Conservation (phyloP, 768 basidiomycete genomes). For the Cantharellus anzutake region DNA sequence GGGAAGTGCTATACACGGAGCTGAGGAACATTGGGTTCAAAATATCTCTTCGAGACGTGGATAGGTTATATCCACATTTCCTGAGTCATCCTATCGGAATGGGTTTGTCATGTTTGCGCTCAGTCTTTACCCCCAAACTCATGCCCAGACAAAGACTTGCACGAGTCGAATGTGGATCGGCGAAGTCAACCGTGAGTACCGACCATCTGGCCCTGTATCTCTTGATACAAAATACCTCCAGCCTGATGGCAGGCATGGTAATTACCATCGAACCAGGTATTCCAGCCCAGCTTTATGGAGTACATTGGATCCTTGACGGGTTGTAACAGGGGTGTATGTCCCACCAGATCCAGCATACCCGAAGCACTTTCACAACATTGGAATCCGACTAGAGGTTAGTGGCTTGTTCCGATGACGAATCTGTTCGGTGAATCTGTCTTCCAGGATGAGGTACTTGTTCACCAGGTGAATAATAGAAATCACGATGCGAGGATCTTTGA, state of each 20-base stretch:
- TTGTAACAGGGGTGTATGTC: conserved; percentile 56
- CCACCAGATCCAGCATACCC: conserved; percentile 66
- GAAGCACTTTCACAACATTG: conserved; percentile 74
- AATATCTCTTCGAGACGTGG: conserved; percentile 39
- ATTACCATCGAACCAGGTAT: conserved; percentile 79
- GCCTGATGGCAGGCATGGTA: conserved; percentile 71
- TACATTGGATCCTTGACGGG: neutral
- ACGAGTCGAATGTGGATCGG: conserved; percentile 37
- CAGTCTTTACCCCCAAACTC: neutral
- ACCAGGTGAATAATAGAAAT: conserved; percentile 17
- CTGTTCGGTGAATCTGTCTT: neutral
- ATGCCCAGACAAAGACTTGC: conserved; percentile 39
- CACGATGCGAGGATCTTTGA: neutral
- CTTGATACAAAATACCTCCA: neutral
- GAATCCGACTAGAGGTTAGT: conserved; percentile 73
- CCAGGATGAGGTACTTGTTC: conserved; percentile 57
- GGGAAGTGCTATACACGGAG: conserved; percentile 45
- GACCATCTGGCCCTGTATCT: conserved; percentile 16
- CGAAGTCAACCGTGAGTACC: conserved; percentile 1
- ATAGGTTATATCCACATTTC: conserved; percentile 81
- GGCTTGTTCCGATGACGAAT: neutral
- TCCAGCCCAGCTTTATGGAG: neutral
- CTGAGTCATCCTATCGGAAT: conserved; percentile 86
- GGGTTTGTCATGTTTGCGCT: conserved; percentile 25
- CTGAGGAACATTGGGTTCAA: conserved; percentile 62